Evolutionary conservation across 2,329 filamentous ascomycete species (phyloP), one percentile per base, ranked within the genome.

Genomic region (Pochonia chlamydosporia): DNA sequence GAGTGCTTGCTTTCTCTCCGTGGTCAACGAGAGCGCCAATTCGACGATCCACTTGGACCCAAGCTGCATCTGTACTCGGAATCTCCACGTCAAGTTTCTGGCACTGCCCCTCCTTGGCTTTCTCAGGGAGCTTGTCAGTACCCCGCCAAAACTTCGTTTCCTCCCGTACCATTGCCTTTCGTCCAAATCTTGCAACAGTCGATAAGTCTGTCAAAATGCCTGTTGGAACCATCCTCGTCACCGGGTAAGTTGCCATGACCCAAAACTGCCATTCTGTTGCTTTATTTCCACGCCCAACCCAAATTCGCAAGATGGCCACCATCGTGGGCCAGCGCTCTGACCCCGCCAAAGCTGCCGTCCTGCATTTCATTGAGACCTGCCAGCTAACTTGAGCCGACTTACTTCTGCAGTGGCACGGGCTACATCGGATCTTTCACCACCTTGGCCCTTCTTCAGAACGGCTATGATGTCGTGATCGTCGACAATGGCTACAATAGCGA

Each of bases 361-460:
- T 41, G 35, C n/a, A 14, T 14, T 42, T 24, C 23, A 28, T 13
- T 20, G 14, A 35, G 35, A 39, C 20, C 35, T 8, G 35, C 20
- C 42, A 24, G 10, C 18, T 44, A 25, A 36, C 40, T 31, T 14
- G 35, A 30, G 5, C 41, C 20, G 41, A 26, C 13, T 13, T 36
- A 8, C 20, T 16, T 18, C 35, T 40, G 50, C 66, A 96, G 93
- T 79, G 93, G 93, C 63, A 96, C 91, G 56, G 93, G 93, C 74
- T 99, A 99, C 78, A 99, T 99, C 70, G 93, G 93, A 67, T 97
- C 92, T 43, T 97, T 97, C 78, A 99, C 93, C 52, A 77, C 88
- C 48, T 84, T 99, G 44, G 85, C 90, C 46, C 87, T 99, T 23
- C 88, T 99, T 57, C 79, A 96, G 65, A 87, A 93, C 63, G 91